These are phyloP conservation scores for Fibroporia radiculosa DNA, from an alignment of 768 basidiomycete genomes.

Conservation along the genomic window DNA sequence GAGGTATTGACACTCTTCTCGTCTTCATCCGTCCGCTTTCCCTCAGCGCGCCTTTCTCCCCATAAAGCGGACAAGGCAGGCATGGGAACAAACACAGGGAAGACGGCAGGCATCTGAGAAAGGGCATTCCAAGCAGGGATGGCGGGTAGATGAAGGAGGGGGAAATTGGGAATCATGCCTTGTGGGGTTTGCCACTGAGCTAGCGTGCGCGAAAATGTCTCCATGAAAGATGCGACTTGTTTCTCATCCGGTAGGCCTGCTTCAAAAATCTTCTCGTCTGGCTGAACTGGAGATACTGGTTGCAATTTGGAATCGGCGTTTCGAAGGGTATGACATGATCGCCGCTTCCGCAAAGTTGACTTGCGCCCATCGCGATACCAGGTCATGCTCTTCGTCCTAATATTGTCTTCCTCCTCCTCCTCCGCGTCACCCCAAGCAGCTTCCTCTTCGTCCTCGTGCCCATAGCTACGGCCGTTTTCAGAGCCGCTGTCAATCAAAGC, in stretches of 20 bases:
- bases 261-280: conserved; percentile 17
- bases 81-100: conserved; percentile 71
- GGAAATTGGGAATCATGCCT: conserved; percentile 49
- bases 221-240: conserved; percentile 45
- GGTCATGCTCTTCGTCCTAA: conserved; percentile 10
- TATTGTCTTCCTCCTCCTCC: conserved; percentile 47
- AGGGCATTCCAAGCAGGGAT: conserved; percentile 43
- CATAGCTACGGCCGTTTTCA: conserved; percentile 22
- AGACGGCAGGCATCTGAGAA: conserved; percentile 69
- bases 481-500: conserved; percentile 17
- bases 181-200: conserved; percentile 49
- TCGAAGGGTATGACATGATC: conserved; percentile 1
- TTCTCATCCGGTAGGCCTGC: conserved; percentile 21
- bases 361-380: conserved; percentile 7
- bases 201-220: conserved; percentile 70
- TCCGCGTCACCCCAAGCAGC: conserved; percentile 65
- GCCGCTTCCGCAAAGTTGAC: conserved; percentile 5
- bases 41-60: conserved; percentile 32
- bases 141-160: conserved; percentile 40
- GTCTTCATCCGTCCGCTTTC: conserved; percentile 14
- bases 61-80: conserved; percentile 60
- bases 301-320: conserved; percentile 4
- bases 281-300: not conserved
- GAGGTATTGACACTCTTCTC: conserved; percentile 26
- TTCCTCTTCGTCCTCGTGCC: conserved; percentile 38